phyloP scores from a whole-genome alignment of 1,284 basidiomycete species.

The Ceratobasidium sp. region DNA sequence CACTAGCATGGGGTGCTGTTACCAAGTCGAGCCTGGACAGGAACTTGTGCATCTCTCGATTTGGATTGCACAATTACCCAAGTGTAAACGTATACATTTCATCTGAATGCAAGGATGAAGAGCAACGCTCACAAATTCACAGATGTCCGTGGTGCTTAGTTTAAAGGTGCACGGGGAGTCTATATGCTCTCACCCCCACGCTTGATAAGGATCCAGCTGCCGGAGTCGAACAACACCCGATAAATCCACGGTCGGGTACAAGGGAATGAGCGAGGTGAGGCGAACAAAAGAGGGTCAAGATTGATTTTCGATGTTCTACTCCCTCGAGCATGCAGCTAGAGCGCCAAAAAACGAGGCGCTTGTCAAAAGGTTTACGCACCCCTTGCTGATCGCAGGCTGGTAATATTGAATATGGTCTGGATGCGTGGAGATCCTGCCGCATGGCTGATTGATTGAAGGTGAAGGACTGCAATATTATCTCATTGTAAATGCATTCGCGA shows the following conservation, averaged over 20 bases:
- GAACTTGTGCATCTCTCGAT: background rate
- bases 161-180: background rate
- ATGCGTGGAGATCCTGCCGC: background rate
- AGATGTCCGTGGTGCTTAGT: background rate
- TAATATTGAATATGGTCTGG: background rate
- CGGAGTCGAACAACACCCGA: background rate
- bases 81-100: background rate
- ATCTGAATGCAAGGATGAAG: background rate
- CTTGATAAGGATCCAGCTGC: background rate
- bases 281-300: background rate
- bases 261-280: background rate
- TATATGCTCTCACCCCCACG: background rate
- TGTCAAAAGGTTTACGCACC: background rate
- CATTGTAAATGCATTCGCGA: conserved; percentile 9
- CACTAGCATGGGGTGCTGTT: background rate
- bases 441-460: background rate
- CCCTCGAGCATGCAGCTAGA: background rate
- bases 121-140: background rate
- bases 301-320: background rate
- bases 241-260: conserved; percentile 1
- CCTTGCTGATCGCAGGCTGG: background rate
- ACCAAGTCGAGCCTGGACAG: background rate
- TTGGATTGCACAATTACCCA: background rate
- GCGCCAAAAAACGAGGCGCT: conserved; percentile 15
- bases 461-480: background rate